Conservation (phyloP, 1,284 basidiomycete genomes). For the Pulchroboletus neoregius region DNA sequence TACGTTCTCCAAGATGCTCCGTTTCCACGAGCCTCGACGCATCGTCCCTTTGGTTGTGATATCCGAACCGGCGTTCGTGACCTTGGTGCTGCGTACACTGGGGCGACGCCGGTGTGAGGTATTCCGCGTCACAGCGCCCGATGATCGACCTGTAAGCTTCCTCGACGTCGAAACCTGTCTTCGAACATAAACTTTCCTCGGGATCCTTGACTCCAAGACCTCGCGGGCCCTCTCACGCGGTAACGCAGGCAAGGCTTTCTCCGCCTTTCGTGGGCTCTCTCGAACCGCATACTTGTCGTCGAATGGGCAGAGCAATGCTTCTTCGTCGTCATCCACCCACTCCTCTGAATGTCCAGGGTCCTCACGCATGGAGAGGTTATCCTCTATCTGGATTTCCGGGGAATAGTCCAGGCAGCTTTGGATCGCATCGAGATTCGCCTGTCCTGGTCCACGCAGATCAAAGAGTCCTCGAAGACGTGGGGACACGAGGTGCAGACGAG, state of each 20-base stretch:
- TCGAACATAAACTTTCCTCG: conserved; percentile 17
- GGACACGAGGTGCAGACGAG: conserved; percentile 16
- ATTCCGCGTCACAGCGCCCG: conserved; percentile 1
- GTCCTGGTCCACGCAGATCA: conserved; percentile 28
- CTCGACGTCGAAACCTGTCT: conserved; percentile 18
- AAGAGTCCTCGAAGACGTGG: conserved; percentile 34
- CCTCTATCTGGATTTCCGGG: conserved; percentile 9
- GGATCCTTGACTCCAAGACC: conserved; percentile 18
- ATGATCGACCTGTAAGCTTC: conserved; percentile 3
- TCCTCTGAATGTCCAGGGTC: conserved; percentile 12
- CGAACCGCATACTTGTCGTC: conserved; percentile 25
- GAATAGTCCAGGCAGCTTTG: conserved; percentile 31
- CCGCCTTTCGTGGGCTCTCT: conserved; percentile 6
- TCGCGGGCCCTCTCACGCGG: conserved; percentile 2
- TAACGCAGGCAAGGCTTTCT: conserved; percentile 20
- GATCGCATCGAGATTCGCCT: conserved; percentile 19
- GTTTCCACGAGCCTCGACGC: conserved; percentile 29
- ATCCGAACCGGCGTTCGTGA: neutral
- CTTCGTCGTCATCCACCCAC: conserved; percentile 30
- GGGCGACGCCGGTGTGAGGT: conserved; percentile 14
- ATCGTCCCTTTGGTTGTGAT: conserved; percentile 21
- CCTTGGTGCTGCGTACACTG: conserved; percentile 20
- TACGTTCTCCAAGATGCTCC: conserved; percentile 18
- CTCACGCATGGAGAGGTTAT: conserved; percentile 4
- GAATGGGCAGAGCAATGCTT: conserved; percentile 24